Evolutionary conservation across 129 eudicot genomes (phyloP).

Genomic region (Deinandra increscens): DNA sequence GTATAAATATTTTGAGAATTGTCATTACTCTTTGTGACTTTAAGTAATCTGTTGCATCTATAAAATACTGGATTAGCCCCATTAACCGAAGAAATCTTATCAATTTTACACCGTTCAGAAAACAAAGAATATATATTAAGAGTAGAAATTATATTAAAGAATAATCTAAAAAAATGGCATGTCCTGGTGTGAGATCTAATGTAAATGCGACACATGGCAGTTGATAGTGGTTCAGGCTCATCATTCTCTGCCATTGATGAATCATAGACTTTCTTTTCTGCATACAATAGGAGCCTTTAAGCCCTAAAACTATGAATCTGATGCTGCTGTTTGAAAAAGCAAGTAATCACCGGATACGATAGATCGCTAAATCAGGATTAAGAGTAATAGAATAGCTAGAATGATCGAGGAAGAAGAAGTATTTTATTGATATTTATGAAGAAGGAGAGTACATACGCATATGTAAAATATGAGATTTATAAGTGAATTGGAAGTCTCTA

Average conservation of each 20-base stretch:
- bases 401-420: no score
- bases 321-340: constrained; percentile 46
- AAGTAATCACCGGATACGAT: no score
- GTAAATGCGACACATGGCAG: constrained; percentile 75
- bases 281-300: constrained; percentile 54
- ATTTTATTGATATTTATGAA: no score
- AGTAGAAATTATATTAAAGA: not conserved
- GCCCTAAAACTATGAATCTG: constrained; percentile 52
- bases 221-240: constrained; percentile 50
- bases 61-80: constrained; percentile 66
- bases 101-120: constrained; percentile 44
- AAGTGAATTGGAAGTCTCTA: no score
- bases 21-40: constrained; percentile 46
- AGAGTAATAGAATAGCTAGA: no score
- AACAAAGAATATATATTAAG: constrained; percentile 12
- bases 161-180: not conserved
- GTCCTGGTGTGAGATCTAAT: constrained; percentile 36
- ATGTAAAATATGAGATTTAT: no score
- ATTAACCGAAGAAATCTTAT: constrained; percentile 61
- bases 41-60: constrained; percentile 51
- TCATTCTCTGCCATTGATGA: constrained; percentile 33
- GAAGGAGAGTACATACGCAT: no score
- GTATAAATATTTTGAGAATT: not conserved
- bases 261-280: constrained; percentile 38
- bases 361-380: no score